Evolutionary conservation across 2,329 filamentous ascomycete genomes (phyloP), one percentile per base, ranked within the genome.

Genomic region (Aquanectria penicillioides): DNA sequence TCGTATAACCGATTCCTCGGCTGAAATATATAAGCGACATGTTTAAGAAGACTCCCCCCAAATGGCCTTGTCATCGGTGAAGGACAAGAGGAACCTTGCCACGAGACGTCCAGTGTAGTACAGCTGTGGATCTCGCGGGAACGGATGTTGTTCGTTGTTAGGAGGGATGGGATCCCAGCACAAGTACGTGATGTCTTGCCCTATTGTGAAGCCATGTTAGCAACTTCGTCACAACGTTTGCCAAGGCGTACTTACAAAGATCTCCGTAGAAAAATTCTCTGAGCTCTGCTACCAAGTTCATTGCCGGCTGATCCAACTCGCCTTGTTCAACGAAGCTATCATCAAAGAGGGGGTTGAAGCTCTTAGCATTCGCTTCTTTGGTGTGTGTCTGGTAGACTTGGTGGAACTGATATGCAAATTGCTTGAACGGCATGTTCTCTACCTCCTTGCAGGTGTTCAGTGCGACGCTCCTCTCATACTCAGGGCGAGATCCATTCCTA

Each of bases 361-460:
- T 76, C 70, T 76, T 81, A 7, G 77, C 70, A 37, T 78, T 78
- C 4, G 76, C 75, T 61, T 85, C 82, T 63, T 76, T 77, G 52
- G 76, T 78, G 68, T 86, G 82, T 17, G 84, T 86, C 75, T 86
- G 83, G 66, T 85, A 87, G 54, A 85, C 78, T 67, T 85, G 80
- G 70, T 87, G 84, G 69, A 87, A 87, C 71, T 86, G 83, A 62
- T 83, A 85, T 4, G 82, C 82, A 66, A 87, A 86, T 71, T 87
- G 84, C 71, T 81, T 83, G 68, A 87, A 87, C 1, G 84, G 84
- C 75, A 86, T 75, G 63, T 85, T 84, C 68, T 87, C 84, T 41
- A 87, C 77, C 67, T 83, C 81, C 25, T 72, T 71, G 72, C 80
- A 83, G 25, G 81, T 72, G 6, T 74, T 72, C 38, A 84, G 73